Evolutionary conservation across 768 basidiomycete species (phyloP).

Genomic region (Naganishia vaughanmartiniae): DNA sequence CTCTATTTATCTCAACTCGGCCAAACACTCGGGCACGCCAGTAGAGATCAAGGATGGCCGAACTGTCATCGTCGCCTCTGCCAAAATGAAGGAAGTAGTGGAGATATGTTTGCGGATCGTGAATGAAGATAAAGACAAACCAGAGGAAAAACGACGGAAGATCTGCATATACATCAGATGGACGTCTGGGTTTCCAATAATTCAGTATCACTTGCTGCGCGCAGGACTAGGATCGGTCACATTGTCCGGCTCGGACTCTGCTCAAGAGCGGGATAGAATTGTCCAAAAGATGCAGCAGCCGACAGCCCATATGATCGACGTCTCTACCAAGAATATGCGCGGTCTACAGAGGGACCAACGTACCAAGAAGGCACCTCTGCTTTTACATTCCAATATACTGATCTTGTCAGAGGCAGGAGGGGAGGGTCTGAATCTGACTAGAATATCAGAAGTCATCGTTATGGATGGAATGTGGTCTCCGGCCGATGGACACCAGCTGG

Average conservation of each 20-base stretch:
- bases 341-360: neutral
- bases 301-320: neutral
- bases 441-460: neutral
- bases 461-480: constrained; percentile 4
- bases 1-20: neutral
- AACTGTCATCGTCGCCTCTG: neutral
- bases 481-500: neutral
- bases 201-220: neutral
- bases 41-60: neutral
- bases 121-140: neutral
- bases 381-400: neutral
- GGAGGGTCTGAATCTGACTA: neutral
- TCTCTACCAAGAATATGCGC: neutral
- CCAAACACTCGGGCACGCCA: neutral
- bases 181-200: neutral
- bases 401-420: neutral
- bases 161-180: neutral
- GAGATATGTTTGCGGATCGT: neutral
- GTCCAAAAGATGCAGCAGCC: neutral
- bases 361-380: neutral
- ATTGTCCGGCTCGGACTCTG: neutral
- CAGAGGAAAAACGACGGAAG: neutral
- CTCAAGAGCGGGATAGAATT: neutral
- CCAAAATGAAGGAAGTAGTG: neutral
- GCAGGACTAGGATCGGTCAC: neutral